Evolutionary conservation across 2,329 filamentous ascomycete species (phyloP), one percentile per base, ranked within the genome.

Genomic region (Aspergillus alliaceus): DNA sequence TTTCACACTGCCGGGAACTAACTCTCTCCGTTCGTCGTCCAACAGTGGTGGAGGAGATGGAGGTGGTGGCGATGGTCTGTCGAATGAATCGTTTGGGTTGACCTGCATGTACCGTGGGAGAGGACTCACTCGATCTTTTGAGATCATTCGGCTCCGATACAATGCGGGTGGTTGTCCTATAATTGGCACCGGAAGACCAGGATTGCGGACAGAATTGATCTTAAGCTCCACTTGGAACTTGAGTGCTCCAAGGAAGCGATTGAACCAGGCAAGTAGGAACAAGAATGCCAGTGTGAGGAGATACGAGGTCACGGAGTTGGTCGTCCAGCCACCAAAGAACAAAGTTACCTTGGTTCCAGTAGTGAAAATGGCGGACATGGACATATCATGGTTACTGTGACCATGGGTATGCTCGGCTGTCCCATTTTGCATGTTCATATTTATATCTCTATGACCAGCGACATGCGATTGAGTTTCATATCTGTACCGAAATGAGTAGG

Each of bases 291-390:
- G 48, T 0, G 58, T 57, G 42, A 59, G n/a, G 25, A 59, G 15
- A 54, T 61, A 62, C 7, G 53, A 35, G 1, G 27, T 11, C 5
- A 39, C 14, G 5, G 60, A 56, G n/a, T 47, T 42, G 4, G 60
- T 62, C 6, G 49, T 51, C 58, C 55, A 60, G 20, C 49, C 46
- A 15, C 18, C 40, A 51, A 62, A 61, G 40, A 60, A 51, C 31
- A 62, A 46, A 20, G 49, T 59, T 22, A 60, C 18, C 9, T 47
- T 39, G 20, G 58, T 62, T 44, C 51, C 46, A 9, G 25, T 12
- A 9, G 56, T 57, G 29, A 59, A 62, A 24, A 53, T 48, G 5
- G 54, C 24, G 14, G 60, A 20, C 56, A 62, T 62, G 3, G 34
- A n/a, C 57, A 58, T 64, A 12, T 24, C 22, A 8, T 42, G 20